Conservation (phyloP, 352 stramenopile genomes). For the Phytophthora megakarya region DNA sequence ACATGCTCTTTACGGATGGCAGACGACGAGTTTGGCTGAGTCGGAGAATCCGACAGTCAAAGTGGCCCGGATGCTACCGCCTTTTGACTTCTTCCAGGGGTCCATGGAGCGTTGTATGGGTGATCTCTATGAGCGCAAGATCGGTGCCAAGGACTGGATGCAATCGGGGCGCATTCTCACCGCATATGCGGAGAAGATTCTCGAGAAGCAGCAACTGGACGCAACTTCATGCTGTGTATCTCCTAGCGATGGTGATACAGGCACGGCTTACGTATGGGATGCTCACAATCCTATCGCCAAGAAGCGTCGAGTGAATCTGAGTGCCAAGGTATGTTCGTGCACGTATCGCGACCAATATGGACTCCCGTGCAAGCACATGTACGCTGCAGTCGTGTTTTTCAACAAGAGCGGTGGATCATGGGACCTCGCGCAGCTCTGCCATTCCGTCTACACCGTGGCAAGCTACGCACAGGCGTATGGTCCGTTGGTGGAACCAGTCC, state of each 20-base stretch:
- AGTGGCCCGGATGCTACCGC: conserved; percentile 30
- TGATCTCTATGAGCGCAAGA: conserved; percentile 45
- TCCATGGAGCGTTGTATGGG: conserved; percentile 59
- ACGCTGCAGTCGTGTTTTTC: conserved; percentile 42
- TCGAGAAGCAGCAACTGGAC: conserved; percentile 40
- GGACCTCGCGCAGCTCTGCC: conserved; percentile 41
- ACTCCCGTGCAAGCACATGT: conserved; percentile 50
- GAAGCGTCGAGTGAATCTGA: conserved; percentile 49
- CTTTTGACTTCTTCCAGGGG: conserved; percentile 51
- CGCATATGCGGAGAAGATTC: conserved; percentile 37
- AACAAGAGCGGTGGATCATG: conserved; percentile 43
- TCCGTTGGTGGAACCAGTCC: conserved; percentile 31
- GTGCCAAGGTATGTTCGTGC: conserved; percentile 39
- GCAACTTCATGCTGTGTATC: conserved; percentile 43
- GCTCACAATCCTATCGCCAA: conserved; percentile 30
- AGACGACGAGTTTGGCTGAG: conserved; percentile 37
- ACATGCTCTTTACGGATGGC: conserved; percentile 44
- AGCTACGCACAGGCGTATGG: conserved; percentile 42
- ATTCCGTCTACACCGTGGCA: conserved; percentile 36
- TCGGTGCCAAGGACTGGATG: conserved; percentile 37
- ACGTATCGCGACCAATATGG: conserved; percentile 40
- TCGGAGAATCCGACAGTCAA: conserved; percentile 25
- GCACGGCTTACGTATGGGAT: conserved; percentile 48
- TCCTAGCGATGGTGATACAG: conserved; percentile 44
- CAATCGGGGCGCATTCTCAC: conserved; percentile 35